phyloP scores from a whole-genome alignment of 345 rosid species.

The Aquilaria sinensis region DNA sequence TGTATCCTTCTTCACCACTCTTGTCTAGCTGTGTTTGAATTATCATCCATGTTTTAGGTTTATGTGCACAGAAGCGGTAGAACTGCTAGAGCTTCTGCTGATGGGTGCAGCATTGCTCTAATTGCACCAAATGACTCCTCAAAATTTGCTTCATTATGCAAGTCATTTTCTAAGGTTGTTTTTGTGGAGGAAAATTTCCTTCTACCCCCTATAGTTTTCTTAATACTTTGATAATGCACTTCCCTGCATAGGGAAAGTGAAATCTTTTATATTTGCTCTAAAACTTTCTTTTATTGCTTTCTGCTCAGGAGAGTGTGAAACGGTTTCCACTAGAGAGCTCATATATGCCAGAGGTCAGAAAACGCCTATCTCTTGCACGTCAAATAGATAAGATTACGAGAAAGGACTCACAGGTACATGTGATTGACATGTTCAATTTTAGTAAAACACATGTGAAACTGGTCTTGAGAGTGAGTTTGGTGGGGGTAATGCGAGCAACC shows the following conservation, averaged over 20 bases:
- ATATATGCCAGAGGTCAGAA: conserved; percentile 84
- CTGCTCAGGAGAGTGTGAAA: conserved; percentile 66
- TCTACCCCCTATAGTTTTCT: conserved; percentile 10
- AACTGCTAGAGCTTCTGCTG: conserved; percentile 90
- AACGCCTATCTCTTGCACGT: conserved; percentile 79
- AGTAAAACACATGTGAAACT: too few species aligned
- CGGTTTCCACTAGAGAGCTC: conserved; percentile 81
- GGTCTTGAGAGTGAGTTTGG: too few species aligned
- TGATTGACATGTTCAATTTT: too few species aligned
- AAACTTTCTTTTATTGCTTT: conserved; percentile 15
- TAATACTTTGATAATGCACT: too few species aligned
- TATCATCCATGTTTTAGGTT: conserved; percentile 35
- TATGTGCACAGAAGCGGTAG: conserved; percentile 99
- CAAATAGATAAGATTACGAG: conserved; percentile 76
- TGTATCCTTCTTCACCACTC: conserved; percentile 5
- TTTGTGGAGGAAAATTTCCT: conserved; percentile 5
- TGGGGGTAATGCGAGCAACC: too few species aligned
- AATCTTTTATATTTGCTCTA: conserved; percentile 13
- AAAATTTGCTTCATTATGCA: conserved; percentile 82
- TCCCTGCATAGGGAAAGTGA: too few species aligned
- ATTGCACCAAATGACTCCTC: conserved; percentile 71
- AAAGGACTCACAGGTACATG: conserved; percentile 73
- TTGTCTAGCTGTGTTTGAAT: not conserved
- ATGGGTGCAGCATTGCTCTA: conserved; percentile 93
- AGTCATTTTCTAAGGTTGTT: conserved; percentile 80